Evolutionary conservation across 768 basidiomycete genomes (phyloP).

Genomic region (Calocybe indica): DNA sequence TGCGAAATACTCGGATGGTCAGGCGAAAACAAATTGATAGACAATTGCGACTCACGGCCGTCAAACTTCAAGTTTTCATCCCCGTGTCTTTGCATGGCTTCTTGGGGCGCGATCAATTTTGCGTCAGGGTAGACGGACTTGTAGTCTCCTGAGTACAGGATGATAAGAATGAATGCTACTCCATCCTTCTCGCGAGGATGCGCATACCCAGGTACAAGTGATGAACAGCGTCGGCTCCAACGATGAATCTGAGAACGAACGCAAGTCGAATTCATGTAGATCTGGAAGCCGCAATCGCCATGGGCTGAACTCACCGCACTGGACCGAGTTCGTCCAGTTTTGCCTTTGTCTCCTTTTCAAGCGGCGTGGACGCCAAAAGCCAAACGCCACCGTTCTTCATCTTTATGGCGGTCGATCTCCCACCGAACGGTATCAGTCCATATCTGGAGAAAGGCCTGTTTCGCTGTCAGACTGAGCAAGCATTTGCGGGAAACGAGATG

Average conservation of each 20-base stretch:
- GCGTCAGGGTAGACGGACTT: constrained; percentile 60
- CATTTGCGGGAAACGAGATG: not conserved
- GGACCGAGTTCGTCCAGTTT: constrained; percentile 58
- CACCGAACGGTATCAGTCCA: constrained; percentile 64
- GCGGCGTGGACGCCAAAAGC: constrained; percentile 70
- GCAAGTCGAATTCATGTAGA: not conserved
- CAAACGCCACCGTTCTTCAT: constrained; percentile 61
- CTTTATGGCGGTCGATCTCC: constrained; percentile 72
- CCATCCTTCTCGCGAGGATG: not conserved
- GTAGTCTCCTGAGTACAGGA: constrained; percentile 36
- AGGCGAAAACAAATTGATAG: not conserved
- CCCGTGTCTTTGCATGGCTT: constrained; percentile 38
- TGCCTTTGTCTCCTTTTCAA: constrained; percentile 54
- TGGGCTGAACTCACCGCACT: constrained; percentile 44
- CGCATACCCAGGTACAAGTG: constrained; percentile 45
- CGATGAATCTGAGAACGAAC: constrained; percentile 37
- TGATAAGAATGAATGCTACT: not conserved
- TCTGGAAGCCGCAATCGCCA: not conserved
- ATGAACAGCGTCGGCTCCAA: constrained; percentile 50
- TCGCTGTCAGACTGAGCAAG: constrained; percentile 11
- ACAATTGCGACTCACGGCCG: constrained; percentile 36
- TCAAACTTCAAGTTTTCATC: constrained; percentile 49
- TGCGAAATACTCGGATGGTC: constrained; percentile 7
- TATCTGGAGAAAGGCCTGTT: constrained; percentile 53
- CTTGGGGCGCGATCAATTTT: constrained; percentile 59